phyloP scores from a whole-genome alignment of 345 rosid genomes.

The Eucalyptus polybractea region DNA sequence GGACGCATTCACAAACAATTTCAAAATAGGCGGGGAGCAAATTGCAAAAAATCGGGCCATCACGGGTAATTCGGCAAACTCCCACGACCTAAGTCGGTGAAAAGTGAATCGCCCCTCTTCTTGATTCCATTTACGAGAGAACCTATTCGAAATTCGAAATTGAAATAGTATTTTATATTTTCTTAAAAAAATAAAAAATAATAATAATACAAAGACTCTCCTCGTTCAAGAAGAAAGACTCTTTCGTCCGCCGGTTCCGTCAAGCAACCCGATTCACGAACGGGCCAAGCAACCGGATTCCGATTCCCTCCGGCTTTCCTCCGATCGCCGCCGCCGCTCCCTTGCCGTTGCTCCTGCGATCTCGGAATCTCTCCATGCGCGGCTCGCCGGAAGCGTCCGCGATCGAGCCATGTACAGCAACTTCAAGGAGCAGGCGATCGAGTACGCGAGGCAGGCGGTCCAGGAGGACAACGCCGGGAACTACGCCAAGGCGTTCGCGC shows the following conservation, averaged over 20 bases:
- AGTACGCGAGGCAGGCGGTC: slow-evolving; percentile 91
- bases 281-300: background rate
- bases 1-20: background rate
- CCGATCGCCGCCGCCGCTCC: background rate
- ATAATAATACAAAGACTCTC: background rate
- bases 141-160: background rate
- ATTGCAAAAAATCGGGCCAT: background rate
- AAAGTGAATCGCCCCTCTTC: background rate
- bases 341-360: background rate
- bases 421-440: slow-evolving; percentile 91
- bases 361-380: background rate
- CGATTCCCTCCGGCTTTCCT: background rate
- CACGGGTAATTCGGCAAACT: background rate
- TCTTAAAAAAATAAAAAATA: background rate
- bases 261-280: background rate
- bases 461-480: slow-evolving; percentile 83
- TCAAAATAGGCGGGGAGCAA: background rate
- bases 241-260: background rate
- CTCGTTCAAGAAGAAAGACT: background rate
- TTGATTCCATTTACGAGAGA: background rate
- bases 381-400: background rate
- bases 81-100: background rate
- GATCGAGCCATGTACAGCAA: slow-evolving; percentile 67
- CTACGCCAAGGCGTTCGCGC: slow-evolving; percentile 71
- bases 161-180: background rate